Evolutionary conservation across 169 alveolate species (phyloP), one percentile per base, ranked within the genome.

Genomic region (Sarcocystis neurona): DNA sequence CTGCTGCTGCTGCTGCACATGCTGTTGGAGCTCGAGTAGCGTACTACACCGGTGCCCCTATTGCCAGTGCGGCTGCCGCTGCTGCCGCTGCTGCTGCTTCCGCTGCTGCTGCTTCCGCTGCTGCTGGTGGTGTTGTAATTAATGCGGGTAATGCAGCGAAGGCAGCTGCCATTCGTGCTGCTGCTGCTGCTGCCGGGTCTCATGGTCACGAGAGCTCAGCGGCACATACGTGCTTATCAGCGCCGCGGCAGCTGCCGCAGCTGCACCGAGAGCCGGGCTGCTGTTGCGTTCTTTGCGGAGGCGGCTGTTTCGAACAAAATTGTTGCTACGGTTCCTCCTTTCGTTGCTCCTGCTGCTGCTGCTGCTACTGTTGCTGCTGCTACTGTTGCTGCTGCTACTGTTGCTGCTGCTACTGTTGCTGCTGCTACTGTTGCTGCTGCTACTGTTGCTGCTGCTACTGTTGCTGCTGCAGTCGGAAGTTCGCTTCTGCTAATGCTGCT

Each of bases 301-400:
- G n/a, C n/a, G n/a, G n/a, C n/a, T n/a, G n/a, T n/a, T n/a, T n/a
- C n/a, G n/a, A n/a, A n/a, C n/a, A n/a, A n/a, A n/a, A n/a, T n/a
- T n/a, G n/a, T n/a, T n/a, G n/a, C n/a, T n/a, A n/a, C n/a, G n/a
- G n/a, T n/a, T n/a, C n/a, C n/a, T n/a, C n/a, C n/a, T n/a, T n/a
- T n/a, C n/a, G n/a, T n/a, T n/a, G n/a, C n/a, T 63, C 43, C 37
- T 30, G 77, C 77, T 63, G 77, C 77, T 63, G n/a, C 77, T 75
- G 53, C 34, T n/a, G 46, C 66, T 75, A 60, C 63, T 75, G 84
- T 60, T 75, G 84, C 84, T 23, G 84, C 84, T 75, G 84, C 60
- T 75, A 60, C 84, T 75, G 84, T 60, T 75, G 84, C 60, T 37
- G 6, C 84, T 75, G 46, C 84, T 75, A 60, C 84, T 39, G 84